Evolutionary conservation across 441 rosid species (phyloP), one percentile per base, ranked within the genome.

Genomic region (Rhodomyrtus psidioides): DNA sequence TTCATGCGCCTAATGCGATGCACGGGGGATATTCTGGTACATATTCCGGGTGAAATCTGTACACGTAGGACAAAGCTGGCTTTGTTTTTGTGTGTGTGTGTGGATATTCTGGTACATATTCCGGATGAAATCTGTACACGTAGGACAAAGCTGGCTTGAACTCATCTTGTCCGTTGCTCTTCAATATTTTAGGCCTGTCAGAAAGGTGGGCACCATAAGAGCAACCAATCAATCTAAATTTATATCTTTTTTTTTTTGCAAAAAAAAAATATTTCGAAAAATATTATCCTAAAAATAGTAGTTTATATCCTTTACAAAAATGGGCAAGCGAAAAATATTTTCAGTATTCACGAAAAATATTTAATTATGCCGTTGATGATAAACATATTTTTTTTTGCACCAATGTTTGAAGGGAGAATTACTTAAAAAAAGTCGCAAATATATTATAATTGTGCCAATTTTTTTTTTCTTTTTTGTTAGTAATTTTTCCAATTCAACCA

Each of bases 281-380:
- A 16, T 53, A 6, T 16, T 53, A 2, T 23, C 4, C 1, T 4
- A 16, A 24, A 24, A 26, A 24, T 1, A 0, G 12, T 26, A 4
- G 0, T 1, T 12, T 56, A 4, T 0, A 19, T 65, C 6, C 1
- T 4, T 12, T 3, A 5, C 26, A 65, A 65, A 34, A 65, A 34
- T 9, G 2, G 39, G 8, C 34, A 1, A 21, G 19, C 0, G 7
- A 0, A 1, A 9, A 28, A 28, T 9, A 60, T 9, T 28, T 15
- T 27, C 6, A 28, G 28, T 8, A 0, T 4, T 16, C 21, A 28
- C 10, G 1, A 42, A 59, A 27, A 28, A 17, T 1, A 8, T 0
- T 0, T 34, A 34, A 34, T 34, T 34, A 34, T 34, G 34, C 4
- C 34, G 34, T 34, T 34, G 34, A 34, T 34, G 34, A 34, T 34